phyloP scores from a whole-genome alignment of 768 basidiomycete genomes.

The Auriculariales sp. region DNA sequence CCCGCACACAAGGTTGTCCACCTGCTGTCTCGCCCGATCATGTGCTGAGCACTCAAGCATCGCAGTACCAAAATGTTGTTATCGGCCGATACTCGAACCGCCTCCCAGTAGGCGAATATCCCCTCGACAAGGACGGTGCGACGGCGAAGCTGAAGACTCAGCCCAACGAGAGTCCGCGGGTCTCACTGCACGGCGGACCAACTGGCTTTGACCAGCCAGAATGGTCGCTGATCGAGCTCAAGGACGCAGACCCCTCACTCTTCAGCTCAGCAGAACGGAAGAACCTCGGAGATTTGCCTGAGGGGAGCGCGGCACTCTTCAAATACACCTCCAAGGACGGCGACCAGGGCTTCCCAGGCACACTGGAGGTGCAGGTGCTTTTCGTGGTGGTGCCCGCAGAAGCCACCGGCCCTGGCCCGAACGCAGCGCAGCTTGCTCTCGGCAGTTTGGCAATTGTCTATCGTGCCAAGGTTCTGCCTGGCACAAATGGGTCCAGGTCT shows the following conservation, averaged over 20 bases:
- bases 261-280: conserved; percentile 41
- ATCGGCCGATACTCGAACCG: conserved; percentile 64
- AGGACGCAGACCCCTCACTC: conserved; percentile 21
- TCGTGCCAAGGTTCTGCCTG: conserved; percentile 45
- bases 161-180: conserved; percentile 21
- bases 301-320: conserved; percentile 35
- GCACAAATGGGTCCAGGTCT: conserved; percentile 19
- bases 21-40: background rate
- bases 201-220: conserved; percentile 43
- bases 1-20: conserved; percentile 24
- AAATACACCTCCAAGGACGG: conserved; percentile 43
- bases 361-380: conserved; percentile 42
- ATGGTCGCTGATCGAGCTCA: conserved; percentile 28
- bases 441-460: conserved; percentile 57
- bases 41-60: background rate
- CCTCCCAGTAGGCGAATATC: conserved; percentile 43
- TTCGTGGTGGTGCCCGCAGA: conserved; percentile 30
- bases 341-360: conserved; percentile 59
- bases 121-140: conserved; percentile 38
- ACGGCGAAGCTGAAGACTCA: conserved; percentile 30
- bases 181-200: conserved; percentile 63
- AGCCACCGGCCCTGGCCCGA: conserved; percentile 16
- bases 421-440: conserved; percentile 26
- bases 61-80: conserved; percentile 49
- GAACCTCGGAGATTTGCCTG: conserved; percentile 18